Evolutionary conservation across 2,329 filamentous ascomycete species (phyloP).

Genomic region (Ophiocordyceps sinensis): DNA sequence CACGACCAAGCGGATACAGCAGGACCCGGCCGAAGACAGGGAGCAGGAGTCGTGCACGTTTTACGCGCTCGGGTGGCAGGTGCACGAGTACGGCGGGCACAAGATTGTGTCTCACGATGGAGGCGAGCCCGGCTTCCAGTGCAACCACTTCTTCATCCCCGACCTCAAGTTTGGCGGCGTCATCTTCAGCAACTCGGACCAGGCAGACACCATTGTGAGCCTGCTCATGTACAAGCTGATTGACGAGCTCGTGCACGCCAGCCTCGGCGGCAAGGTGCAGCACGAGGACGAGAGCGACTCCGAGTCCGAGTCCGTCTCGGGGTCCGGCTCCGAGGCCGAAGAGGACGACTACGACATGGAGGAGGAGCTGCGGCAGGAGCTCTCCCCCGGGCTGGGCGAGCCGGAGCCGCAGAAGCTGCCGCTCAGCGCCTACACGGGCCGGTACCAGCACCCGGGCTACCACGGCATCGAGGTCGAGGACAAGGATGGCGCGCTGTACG

Average conservation of each 20-base stretch:
- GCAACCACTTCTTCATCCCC: slow-evolving; percentile 12
- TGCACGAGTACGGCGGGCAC: slow-evolving; percentile 8
- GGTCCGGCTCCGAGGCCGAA: not conserved
- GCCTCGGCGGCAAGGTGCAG: not conserved
- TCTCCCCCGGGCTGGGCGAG: slow-evolving; percentile 1
- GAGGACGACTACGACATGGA: slow-evolving; percentile 1
- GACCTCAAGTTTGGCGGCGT: slow-evolving; percentile 11
- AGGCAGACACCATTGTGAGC: slow-evolving; percentile 5
- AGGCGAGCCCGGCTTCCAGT: slow-evolving; percentile 10
- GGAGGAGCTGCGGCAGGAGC: slow-evolving; percentile 2
- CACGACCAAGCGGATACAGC: slow-evolving; percentile 6
- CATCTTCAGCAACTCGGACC: slow-evolving; percentile 11
- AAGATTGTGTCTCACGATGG: slow-evolving; percentile 12
- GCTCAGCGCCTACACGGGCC: slow-evolving; percentile 7
- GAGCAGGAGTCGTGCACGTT: slow-evolving; percentile 2
- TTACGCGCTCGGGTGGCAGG: slow-evolving; percentile 12
- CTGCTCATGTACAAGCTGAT: slow-evolving; percentile 10
- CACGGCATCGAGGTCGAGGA: slow-evolving; percentile 8
- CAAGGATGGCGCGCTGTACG: slow-evolving; percentile 6
- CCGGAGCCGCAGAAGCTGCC: slow-evolving; percentile 1
- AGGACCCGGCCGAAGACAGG: slow-evolving; percentile 1
- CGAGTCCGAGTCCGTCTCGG: slow-evolving; percentile 1
- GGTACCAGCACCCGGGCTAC: slow-evolving; percentile 12
- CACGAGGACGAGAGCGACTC: not conserved
- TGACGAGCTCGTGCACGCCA: slow-evolving; percentile 3